Evolutionary conservation across 306 rosid genomes (phyloP).

Genomic region (Corylus avellana): DNA sequence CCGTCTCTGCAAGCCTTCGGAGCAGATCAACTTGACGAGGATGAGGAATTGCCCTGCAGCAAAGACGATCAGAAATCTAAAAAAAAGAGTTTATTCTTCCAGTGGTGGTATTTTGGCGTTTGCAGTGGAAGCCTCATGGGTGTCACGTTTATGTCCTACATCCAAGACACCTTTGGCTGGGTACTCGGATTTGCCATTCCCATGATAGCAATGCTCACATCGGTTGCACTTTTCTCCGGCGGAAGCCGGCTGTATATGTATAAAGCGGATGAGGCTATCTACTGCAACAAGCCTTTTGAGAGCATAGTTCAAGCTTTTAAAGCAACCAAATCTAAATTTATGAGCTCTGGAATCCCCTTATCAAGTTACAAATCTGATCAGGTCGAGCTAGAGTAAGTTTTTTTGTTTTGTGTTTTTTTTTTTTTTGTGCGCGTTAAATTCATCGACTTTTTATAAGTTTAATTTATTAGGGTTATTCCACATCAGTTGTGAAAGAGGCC

Average conservation of each 20-base stretch:
- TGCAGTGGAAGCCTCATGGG: conserved; percentile 87
- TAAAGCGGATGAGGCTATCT: conserved; percentile 36
- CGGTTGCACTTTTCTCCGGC: conserved; percentile 53
- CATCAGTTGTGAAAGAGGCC: no score
- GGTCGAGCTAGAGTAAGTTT: conserved; percentile 81
- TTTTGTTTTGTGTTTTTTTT: neutral
- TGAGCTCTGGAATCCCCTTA: conserved; percentile 43
- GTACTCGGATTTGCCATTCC: conserved; percentile 87
- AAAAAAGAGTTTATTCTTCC: conserved; percentile 62
- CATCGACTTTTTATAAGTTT: no score
- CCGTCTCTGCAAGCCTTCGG: conserved; percentile 95
- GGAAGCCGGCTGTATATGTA: conserved; percentile 71
- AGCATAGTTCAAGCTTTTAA: conserved; percentile 46
- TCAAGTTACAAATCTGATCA: conserved; percentile 47
- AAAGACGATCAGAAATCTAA: conserved; percentile 48
- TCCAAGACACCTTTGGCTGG: conserved; percentile 94
- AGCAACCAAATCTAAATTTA: conserved; percentile 51
- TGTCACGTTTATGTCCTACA: conserved; percentile 84
- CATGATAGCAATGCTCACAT: conserved; percentile 59
- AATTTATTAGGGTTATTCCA: no score
- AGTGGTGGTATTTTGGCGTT: conserved; percentile 90
- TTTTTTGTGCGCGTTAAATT: neutral
- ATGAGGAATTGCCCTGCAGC: conserved; percentile 65
- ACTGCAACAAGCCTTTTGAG: conserved; percentile 28
- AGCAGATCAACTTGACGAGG: conserved; percentile 76